Conservation (phyloP, 345 rosid genomes). For the Murraya paniculata region DNA sequence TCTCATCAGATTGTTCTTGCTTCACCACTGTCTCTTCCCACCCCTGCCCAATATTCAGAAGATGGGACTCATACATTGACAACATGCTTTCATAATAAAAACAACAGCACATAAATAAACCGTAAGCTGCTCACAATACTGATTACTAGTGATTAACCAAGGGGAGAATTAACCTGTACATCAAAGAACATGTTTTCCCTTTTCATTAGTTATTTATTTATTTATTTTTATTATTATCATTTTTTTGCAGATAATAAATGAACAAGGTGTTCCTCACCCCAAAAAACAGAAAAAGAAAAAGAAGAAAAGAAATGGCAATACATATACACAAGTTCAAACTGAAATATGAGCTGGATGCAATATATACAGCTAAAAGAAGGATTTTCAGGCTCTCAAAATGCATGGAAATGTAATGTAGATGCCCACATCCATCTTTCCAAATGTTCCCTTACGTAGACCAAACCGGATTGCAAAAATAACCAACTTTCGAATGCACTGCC, state of each 20-base stretch:
- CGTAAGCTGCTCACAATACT: background rate
- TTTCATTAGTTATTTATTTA: too few relatives aligned
- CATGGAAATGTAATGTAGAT: background rate
- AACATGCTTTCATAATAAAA: background rate
- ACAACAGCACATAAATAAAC: constrained; percentile 4
- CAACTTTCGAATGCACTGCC: background rate
- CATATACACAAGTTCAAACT: background rate
- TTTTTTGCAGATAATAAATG: background rate
- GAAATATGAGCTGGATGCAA: background rate
- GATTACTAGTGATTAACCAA: background rate
- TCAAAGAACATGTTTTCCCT: background rate
- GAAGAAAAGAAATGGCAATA: background rate
- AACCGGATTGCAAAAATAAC: background rate
- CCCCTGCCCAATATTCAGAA: constrained; percentile 56
- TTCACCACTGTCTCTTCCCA: constrained; percentile 95
- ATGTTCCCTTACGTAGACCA: background rate
- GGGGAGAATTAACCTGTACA: background rate
- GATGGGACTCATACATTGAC: constrained; percentile 5
- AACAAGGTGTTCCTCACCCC: background rate
- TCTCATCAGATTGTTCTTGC: constrained; percentile 69
- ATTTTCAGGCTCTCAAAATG: background rate
- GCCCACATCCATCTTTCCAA: background rate
- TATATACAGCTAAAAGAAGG: background rate
- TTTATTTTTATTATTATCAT: too few relatives aligned
- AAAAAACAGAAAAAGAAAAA: background rate